Evolutionary conservation across 106 monocot genomes (phyloP).

Genomic region (Dendrobium officinale): DNA sequence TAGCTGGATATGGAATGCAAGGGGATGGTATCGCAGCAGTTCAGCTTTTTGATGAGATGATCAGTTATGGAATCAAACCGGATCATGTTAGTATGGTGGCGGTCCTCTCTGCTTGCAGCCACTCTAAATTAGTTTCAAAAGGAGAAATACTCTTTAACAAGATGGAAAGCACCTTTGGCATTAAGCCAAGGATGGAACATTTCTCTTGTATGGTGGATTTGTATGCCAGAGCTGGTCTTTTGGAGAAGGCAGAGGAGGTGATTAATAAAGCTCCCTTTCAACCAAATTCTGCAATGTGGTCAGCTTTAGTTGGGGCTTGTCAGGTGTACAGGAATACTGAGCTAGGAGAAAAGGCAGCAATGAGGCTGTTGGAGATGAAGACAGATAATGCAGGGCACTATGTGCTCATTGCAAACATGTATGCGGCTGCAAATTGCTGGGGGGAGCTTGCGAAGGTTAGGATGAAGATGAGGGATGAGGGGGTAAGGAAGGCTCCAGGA

Average conservation of each 20-base stretch:
- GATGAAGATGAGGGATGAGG: conserved; percentile 47
- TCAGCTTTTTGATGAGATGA: conserved; percentile 60
- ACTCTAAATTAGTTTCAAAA: conserved; percentile 45
- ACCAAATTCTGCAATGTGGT: conserved; percentile 52
- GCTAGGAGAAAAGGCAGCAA: conserved; percentile 46
- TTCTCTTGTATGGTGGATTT: conserved; percentile 88
- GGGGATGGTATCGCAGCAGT: conserved; percentile 51
- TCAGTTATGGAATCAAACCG: conserved; percentile 31
- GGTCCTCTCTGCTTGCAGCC: conserved; percentile 73
- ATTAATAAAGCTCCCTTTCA: conserved; percentile 28
- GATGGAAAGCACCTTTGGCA: conserved; percentile 33
- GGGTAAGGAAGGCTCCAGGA: conserved; percentile 48
- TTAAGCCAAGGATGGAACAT: conserved; percentile 53
- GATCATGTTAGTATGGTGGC: conserved; percentile 63
- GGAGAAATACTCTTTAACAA: conserved; percentile 41
- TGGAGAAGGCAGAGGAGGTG: conserved; percentile 50
- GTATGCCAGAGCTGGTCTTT: conserved; percentile 43
- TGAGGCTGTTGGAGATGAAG: conserved; percentile 42
- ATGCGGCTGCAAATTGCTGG: conserved; percentile 43
- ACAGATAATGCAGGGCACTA: conserved; percentile 55
- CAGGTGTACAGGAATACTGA: conserved; percentile 31
- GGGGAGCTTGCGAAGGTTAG: conserved; percentile 43
- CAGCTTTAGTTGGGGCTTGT: conserved; percentile 48
- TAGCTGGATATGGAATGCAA: conserved; percentile 73
- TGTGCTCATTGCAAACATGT: conserved; percentile 59